Percentiles rank a stretch among this genome's conserved stretches.
These are phyloP conservation scores for Trichosporon faecale DNA, from an alignment of 1,284 basidiomycete genomes.

Conservation along the genomic window DNA sequence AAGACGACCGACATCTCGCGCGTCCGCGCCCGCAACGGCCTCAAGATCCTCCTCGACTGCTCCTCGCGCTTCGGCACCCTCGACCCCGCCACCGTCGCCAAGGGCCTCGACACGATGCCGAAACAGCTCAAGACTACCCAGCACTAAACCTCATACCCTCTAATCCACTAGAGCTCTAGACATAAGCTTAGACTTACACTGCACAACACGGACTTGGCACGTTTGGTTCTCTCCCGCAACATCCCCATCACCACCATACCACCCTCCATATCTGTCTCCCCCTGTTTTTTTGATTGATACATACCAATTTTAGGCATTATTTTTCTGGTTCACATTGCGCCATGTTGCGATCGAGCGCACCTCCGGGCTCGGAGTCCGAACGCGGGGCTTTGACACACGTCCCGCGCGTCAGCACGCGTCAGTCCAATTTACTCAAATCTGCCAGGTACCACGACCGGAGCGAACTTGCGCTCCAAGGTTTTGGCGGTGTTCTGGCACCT, in stretches of 20 bases:
- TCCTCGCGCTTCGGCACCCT: conserved; percentile 49
- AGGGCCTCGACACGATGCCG: conserved; percentile 34
- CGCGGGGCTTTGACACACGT: too few relatives aligned
- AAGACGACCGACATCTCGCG: conserved; percentile 79
- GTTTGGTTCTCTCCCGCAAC: background rate
- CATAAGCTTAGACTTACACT: background rate
- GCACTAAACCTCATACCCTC: background rate
- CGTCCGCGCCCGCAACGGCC: conserved; percentile 86
- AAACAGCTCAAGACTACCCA: conserved; percentile 23
- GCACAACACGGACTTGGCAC: background rate
- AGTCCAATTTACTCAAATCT: background rate
- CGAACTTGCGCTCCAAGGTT: background rate
- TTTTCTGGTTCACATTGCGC: background rate
- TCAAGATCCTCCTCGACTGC: conserved; percentile 58
- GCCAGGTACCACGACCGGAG: background rate
- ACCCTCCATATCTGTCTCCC: background rate
- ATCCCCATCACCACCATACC: background rate
- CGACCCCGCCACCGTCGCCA: conserved; percentile 29
- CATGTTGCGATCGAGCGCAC: too few relatives aligned
- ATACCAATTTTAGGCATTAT: background rate
- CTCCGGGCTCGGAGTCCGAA: too few relatives aligned
- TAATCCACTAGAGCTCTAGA: background rate
- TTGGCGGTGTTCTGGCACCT: background rate
- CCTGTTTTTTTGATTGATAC: background rate
- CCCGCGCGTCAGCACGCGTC: too few relatives aligned